Conservation (phyloP, 2,329 filamentous ascomycete species). For the Sclerotinia glacialis region DNA sequence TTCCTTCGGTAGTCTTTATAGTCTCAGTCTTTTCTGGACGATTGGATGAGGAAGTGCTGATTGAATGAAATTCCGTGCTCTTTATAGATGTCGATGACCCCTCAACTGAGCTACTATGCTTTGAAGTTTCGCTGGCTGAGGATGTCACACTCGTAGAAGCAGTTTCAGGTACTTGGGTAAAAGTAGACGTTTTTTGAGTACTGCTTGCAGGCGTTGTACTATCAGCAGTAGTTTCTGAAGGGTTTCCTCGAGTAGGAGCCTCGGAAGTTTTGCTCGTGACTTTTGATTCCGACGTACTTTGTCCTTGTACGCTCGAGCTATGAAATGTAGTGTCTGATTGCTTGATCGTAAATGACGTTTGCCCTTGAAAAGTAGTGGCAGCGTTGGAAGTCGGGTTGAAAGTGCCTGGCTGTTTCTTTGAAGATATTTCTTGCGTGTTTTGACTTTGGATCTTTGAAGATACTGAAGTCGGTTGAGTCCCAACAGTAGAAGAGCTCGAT, state of each 20-base stretch:
- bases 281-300: neutral
- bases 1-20: neutral
- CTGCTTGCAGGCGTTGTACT: constrained; percentile 1
- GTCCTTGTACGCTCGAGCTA: neutral
- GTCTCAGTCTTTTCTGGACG: neutral
- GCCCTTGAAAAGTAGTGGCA: neutral
- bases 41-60: neutral
- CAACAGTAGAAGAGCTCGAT: neutral
- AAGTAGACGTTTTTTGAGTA: neutral
- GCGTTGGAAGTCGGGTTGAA: neutral
- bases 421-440: neutral
- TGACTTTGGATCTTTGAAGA: neutral
- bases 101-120: neutral
- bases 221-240: neutral
- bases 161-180: neutral
- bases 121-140: neutral
- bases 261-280: neutral
- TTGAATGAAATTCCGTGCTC: neutral
- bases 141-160: neutral
- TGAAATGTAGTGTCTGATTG: neutral
- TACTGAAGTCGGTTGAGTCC: neutral
- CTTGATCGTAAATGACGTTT: neutral
- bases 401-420: neutral
- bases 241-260: neutral
- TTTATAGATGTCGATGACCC: neutral